Percentiles rank a stretch among this genome's conserved stretches.
phyloP scores from a whole-genome alignment of 768 basidiomycete species.

The Macrolepiota albuminosa region DNA sequence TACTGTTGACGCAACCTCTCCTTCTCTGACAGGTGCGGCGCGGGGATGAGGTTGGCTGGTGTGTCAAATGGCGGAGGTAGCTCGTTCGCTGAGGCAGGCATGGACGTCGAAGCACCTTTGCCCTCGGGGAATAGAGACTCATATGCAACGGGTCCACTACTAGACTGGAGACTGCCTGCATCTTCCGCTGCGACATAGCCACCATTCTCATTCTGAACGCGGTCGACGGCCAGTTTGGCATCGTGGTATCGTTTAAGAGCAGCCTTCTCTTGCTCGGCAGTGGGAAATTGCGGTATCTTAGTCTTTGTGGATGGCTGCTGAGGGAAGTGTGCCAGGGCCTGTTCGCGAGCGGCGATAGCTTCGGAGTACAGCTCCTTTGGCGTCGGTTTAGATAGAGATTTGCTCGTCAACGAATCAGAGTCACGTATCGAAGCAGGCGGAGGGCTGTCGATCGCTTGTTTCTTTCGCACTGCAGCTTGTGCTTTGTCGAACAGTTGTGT shows the following conservation, averaged over 20 bases:
- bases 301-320: conserved; percentile 13
- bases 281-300: conserved; percentile 43
- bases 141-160: conserved; percentile 49
- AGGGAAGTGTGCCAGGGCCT: conserved; percentile 14
- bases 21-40: conserved; percentile 55
- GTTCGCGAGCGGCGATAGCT: conserved; percentile 26
- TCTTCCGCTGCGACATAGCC: conserved; percentile 18
- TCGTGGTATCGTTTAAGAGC: conserved; percentile 63
- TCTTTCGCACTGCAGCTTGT: conserved; percentile 52
- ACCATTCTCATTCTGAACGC: conserved; percentile 44
- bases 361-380: conserved; percentile 19
- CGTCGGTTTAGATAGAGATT: conserved; percentile 1
- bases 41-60: conserved; percentile 31
- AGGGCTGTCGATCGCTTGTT: conserved; percentile 38
- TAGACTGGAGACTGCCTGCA: conserved; percentile 12
- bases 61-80: conserved; percentile 54
- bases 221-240: conserved; percentile 66
- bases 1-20: conserved; percentile 59
- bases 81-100: conserved; percentile 20
- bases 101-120: conserved; percentile 24
- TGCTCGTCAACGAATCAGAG: conserved; percentile 17
- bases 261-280: conserved; percentile 74
- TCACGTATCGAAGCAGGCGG: conserved; percentile 21
- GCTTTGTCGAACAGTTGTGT: conserved; percentile 63
- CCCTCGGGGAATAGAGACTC: conserved; percentile 52